phyloP scores from a whole-genome alignment of 2,329 filamentous ascomycete species.

The Coccinonectria pachysandricola region DNA sequence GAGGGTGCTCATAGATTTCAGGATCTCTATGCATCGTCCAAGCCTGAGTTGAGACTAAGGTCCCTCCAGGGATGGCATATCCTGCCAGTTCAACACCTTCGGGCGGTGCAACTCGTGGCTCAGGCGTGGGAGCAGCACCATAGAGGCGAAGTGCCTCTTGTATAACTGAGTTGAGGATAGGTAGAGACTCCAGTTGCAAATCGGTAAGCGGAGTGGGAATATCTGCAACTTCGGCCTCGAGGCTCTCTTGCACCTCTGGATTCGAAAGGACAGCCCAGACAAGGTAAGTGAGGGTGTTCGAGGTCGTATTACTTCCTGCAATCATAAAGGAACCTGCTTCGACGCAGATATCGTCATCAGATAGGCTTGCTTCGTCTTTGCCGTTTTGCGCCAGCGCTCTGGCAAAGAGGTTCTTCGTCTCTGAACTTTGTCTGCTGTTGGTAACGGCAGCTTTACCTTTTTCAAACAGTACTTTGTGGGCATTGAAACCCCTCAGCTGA shows the following conservation, averaged over 20 bases:
- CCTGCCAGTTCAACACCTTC: conserved; percentile 29
- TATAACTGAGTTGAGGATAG: conserved; percentile 32
- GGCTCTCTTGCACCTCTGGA: neutral
- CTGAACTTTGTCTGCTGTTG: neutral
- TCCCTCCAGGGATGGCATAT: conserved; percentile 28
- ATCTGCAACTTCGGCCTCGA: neutral
- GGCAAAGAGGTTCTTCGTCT: conserved; percentile 1
- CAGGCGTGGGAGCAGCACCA: conserved; percentile 26
- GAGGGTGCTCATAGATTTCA: too few species aligned
- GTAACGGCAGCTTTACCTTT: too few species aligned
- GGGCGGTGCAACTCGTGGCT: conserved; percentile 30
- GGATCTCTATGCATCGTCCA: conserved; percentile 36
- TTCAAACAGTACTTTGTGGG: too few species aligned
- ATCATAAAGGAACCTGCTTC: conserved; percentile 31
- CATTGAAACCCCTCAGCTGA: too few species aligned
- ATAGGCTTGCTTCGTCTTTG: too few species aligned
- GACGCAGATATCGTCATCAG: conserved; percentile 2
- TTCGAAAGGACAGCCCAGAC: conserved; percentile 21
- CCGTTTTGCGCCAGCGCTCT: conserved; percentile 1
- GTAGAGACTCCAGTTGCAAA: conserved; percentile 24
- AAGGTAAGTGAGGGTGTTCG: conserved; percentile 36
- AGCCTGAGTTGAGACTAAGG: conserved; percentile 29
- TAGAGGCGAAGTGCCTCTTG: conserved; percentile 36
- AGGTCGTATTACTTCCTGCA: conserved; percentile 40
- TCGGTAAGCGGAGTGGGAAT: conserved; percentile 8